Percentiles rank a stretch among this genome's conserved stretches.
Evolutionary conservation across 1,284 basidiomycete genomes (phyloP).

Genomic region (Puccinia triticina): DNA sequence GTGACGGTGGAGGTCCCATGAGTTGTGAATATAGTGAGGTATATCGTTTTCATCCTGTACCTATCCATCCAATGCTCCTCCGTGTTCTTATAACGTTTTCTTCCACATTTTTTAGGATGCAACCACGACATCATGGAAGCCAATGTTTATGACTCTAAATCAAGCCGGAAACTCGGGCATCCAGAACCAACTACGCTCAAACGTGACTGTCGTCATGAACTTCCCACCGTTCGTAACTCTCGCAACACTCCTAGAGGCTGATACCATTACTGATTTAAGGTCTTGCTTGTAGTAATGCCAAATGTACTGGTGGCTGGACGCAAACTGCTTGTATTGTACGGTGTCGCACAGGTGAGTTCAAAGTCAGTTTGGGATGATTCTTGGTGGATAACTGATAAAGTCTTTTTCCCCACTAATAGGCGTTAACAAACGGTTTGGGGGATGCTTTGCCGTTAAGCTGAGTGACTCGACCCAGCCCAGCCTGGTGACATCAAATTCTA

Average conservation of each 20-base stretch:
- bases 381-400: neutral
- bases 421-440: constrained; percentile 47
- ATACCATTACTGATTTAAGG: neutral
- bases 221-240: constrained; percentile 22
- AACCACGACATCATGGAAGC: constrained; percentile 40
- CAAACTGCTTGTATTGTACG: constrained; percentile 44
- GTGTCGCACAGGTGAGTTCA: constrained; percentile 31
- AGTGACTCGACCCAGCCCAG: neutral
- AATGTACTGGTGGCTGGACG: constrained; percentile 44
- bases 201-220: constrained; percentile 35
- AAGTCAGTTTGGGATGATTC: neutral
- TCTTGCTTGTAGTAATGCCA: constrained; percentile 1
- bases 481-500: neutral
- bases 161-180: constrained; percentile 41
- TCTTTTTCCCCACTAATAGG: neutral
- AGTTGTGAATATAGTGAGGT: constrained; percentile 45
- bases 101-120: constrained; percentile 38
- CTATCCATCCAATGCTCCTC: neutral
- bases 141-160: constrained; percentile 43
- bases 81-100: neutral
- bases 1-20: constrained; percentile 46
- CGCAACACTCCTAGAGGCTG: neutral
- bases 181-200: neutral
- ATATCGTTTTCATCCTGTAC: neutral
- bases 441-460: constrained; percentile 46